phyloP scores from a whole-genome alignment of 2,329 filamentous ascomycete species.

The Ophiocordyceps unilateralis region DNA sequence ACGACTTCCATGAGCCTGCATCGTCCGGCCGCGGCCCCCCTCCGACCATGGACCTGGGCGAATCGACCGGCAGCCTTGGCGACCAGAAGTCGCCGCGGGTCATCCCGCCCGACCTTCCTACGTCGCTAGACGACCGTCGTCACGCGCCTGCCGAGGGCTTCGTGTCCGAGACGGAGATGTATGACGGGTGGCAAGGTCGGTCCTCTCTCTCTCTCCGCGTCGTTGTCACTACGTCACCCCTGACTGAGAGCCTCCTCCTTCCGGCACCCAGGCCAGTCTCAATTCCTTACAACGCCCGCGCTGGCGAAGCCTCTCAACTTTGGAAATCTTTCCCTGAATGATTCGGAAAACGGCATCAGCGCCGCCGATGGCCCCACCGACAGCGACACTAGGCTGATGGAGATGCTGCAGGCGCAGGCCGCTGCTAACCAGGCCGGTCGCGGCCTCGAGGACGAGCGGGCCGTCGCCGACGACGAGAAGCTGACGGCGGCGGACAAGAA shows the following conservation, averaged over 20 bases:
- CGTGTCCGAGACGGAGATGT: slow-evolving; percentile 81
- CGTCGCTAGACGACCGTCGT: slow-evolving; percentile 75
- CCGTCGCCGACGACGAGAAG: slow-evolving; percentile 57
- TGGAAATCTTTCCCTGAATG: slow-evolving; percentile 63
- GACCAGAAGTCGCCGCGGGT: slow-evolving; percentile 27
- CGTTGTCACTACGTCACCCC: slow-evolving; percentile 1
- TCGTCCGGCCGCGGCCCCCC: slow-evolving; percentile 19
- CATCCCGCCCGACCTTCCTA: slow-evolving; percentile 75
- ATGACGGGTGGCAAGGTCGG: slow-evolving; percentile 92
- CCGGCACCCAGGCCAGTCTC: slow-evolving; percentile 61
- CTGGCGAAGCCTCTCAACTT: slow-evolving; percentile 73
- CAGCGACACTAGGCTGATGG: slow-evolving; percentile 76
- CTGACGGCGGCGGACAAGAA: slow-evolving; percentile 62
- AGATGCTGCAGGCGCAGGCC: slow-evolving; percentile 89
- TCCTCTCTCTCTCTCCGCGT: slow-evolving; percentile 3
- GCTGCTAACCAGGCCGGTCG: slow-evolving; percentile 62
- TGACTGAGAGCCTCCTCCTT: background rate
- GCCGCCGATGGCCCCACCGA: slow-evolving; percentile 41
- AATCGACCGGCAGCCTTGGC: slow-evolving; percentile 20
- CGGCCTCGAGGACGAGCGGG: slow-evolving; percentile 62
- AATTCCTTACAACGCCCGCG: slow-evolving; percentile 79
- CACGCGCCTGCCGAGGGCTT: slow-evolving; percentile 43
- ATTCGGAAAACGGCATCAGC: slow-evolving; percentile 54
- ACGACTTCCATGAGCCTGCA: slow-evolving; percentile 15
- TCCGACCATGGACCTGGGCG: slow-evolving; percentile 41